A percentile compares a stretch with the other conserved stretches of the same genome.
Evolutionary conservation across 257 asterid species (phyloP).

Genomic region (Nicotiana otophora): DNA sequence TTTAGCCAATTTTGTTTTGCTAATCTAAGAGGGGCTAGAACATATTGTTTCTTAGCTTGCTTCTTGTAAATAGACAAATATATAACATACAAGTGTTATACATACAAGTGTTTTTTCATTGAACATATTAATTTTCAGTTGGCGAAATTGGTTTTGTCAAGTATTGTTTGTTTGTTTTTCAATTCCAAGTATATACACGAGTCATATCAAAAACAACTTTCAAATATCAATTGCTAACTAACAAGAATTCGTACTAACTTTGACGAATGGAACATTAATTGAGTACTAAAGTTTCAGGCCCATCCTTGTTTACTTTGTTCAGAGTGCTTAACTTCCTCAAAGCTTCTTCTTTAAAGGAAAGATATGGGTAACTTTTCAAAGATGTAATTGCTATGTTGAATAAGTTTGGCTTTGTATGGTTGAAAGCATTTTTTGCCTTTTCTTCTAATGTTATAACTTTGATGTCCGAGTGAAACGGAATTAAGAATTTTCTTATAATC

Average conservation of each 20-base stretch:
- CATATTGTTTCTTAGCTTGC: background rate
- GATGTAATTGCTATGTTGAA: background rate
- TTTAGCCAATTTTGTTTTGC: slow-evolving; percentile 14
- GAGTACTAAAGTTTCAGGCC: background rate
- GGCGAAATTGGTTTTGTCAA: background rate
- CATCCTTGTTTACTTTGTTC: background rate
- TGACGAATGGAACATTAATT: background rate
- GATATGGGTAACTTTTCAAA: background rate
- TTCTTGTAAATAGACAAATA: background rate
- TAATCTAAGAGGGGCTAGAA: background rate
- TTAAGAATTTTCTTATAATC: background rate
- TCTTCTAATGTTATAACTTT: background rate
- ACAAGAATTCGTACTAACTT: background rate
- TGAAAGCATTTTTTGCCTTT: background rate
- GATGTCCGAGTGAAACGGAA: background rate
- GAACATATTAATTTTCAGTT: background rate
- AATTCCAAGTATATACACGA: background rate
- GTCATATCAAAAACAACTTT: background rate
- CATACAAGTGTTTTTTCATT: background rate
- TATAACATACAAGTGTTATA: background rate
- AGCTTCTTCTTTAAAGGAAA: background rate
- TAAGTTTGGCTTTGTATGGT: background rate
- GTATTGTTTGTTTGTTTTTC: no score
- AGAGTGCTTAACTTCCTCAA: background rate
- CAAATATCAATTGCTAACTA: background rate